Base-by-base conservation (phyloP, 1,284 basidiomycete genomes). In the Lentinula novae-zelandiae region DNA sequence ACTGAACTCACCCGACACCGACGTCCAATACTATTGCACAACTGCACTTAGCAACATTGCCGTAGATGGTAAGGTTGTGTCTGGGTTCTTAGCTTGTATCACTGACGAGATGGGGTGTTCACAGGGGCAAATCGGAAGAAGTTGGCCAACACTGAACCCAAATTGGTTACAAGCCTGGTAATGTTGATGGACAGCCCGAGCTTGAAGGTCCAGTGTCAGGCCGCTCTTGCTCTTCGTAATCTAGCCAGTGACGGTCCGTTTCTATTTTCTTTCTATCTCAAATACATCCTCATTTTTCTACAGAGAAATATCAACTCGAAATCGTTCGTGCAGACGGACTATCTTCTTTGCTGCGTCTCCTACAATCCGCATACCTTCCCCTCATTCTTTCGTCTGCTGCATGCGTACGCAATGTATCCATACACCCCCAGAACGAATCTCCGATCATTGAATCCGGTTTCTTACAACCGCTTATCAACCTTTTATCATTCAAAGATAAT, bases 1-100 rank as follows among this genome's bases (percentile, higher is more conserved):
- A 42, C 82, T 99, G 61, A 96, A 96, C 72, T 96, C 94, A n/a
- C 87, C 93, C 49, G 96, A 99, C 73, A 99, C 96, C 20, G 96
- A 99, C 73, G 97, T 99, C 1, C 97, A 99, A 75, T 99, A 99
- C 73, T 99, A 99, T 74, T 99, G 97, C 77, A 99, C 97, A 5
- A 99, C 97, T 27, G 97, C 97, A 0, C 78, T 99, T 64, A 96
- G 93, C 73, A 99, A 99, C 75, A 99, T 99, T 68, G 97, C 97
- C 44, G 95, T 98, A 5, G 95, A 98, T 77, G 91, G 93, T 89
- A 65, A 52, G 82, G 70, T 42, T 15, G 27, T 39, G 15, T 39
- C 53, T 27, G 20, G 17, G 48, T 57, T 22, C 39, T 56, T 22
- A 46, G 15, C 53, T 55, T 42, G 52, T 61, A 20, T 13, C 7